Base-by-base conservation (phyloP, 306 rosid species). In the Ziziphus jujuba region DNA sequence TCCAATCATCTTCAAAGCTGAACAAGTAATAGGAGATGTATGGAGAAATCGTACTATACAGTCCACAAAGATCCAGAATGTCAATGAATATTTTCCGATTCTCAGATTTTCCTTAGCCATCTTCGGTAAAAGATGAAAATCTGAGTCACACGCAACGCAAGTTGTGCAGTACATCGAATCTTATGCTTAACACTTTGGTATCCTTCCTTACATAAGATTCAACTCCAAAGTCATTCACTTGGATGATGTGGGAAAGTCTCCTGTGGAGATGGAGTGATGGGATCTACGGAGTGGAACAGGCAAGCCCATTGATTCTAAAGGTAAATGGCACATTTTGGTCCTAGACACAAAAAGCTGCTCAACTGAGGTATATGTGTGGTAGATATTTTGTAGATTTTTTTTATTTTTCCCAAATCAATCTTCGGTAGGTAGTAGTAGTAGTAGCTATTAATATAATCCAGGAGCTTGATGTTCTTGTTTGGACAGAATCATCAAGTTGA, bases 41-140 rank as follows among this genome's bases (percentile, higher is more conserved):
- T 83, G 88, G 88, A 67, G n/a, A n/a, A n/a, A 74, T 28, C 86
- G 65, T 12, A 80, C 88, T 0, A 67, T 67, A 22, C 62, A 65
- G 4, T 75, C 88, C 14, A 86, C 91, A 8, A 80, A 76, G 56
- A 86, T 83, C 57, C 86, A 86, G 51, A 80, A 50, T 55, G 28
- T 28, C 19, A 80, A 14, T 58, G 28, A 36, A 38, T n/a, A 0
- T 15, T 5, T 80, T 33, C 35, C 69, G 57, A 8, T 83, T 86
- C 55, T 50, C 68, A 2, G 88, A 86, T 76, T 80, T 83, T 64
- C 81, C 91, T 12, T 86, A 88, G 91, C 81, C 75, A 63, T 75
- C 86, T 75, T 70, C 74, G 0, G 79, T 83, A 0, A 31, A 66
- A 35, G 70, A 76, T 0, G 40, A 44, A 23, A 10, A 33, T 71